Base-by-base conservation (phyloP, 495 filamentous ascomycete genomes). In the Platismatia glauca region DNA sequence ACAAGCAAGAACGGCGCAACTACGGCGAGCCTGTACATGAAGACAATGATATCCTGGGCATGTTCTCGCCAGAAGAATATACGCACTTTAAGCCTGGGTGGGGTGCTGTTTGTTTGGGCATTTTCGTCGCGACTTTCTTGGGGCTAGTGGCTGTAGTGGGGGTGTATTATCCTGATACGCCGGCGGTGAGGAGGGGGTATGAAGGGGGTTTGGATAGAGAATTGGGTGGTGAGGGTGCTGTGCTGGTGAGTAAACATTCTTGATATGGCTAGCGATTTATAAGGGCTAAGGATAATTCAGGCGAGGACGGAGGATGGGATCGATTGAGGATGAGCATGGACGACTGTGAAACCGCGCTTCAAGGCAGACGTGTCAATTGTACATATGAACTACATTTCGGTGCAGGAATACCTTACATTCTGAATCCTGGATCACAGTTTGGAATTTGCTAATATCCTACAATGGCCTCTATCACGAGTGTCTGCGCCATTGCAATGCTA, bases 21-120 rank as follows among this genome's bases (percentile, higher is more conserved):
- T 99, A 86, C 68, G 91, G 91, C 69, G 95, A 99, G 75, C 88
- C 91, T 6, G 84, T 95, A 34, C 93, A 99, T 74, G 95, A 99
- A 76, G 95, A 99, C 75, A 86, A 97, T 71, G 95, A 99, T 73
- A 85, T 96, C 59, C 81, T 97, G 27, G 92, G 93, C 70, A 86
- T 95, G 61, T 93, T 99, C 77, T 86, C 88, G 57, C 83, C 89
- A 3, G 84, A 96, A 70, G 88, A 92, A 67, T 97, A 99, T 76
- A 92, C 84, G 31, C 92, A 94, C 77, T 83, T 87, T 64, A 82
- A 80, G 46, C 72, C 92, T 33, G 79, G 83, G 68, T 89, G 86
- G 77, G 91, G 84, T 56, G 70, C 86, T 55, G 70, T 89, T 48
- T 85, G 92, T 74, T 71, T 95, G 61, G 89, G 89, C 57, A 76